phyloP scores from a whole-genome alignment of 306 rosid genomes.

The Leucaena leucocephala region DNA sequence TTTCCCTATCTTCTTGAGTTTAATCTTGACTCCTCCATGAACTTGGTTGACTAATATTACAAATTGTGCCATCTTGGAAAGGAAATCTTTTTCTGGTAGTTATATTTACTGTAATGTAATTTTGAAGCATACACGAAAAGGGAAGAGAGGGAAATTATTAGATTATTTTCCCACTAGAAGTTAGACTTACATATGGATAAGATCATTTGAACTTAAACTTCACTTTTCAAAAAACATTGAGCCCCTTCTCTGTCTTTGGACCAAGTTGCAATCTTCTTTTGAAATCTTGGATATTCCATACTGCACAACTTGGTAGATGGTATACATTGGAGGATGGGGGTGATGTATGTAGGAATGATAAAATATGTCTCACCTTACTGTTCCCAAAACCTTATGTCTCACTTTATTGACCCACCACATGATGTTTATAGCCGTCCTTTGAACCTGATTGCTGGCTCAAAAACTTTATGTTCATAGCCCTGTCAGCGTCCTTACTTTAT shows the following conservation, averaged over 20 bases:
- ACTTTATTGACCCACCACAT: not conserved
- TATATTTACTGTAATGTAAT: not conserved
- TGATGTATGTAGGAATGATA: not conserved
- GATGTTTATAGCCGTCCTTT: not conserved
- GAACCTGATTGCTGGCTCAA: not conserved
- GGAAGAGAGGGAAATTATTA: not conserved
- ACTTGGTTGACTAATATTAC: not conserved
- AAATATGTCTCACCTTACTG: not conserved
- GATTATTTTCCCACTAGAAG: not conserved
- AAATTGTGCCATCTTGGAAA: not conserved
- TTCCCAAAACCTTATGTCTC: not conserved
- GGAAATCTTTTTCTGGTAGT: not conserved
- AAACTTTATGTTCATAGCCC: not conserved
- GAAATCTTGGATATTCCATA: not conserved
- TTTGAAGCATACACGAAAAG: not conserved
- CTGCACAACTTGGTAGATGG: not conserved
- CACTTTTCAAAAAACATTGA: not conserved
- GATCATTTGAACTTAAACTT: not conserved
- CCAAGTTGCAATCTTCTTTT: not conserved
- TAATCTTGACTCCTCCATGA: not conserved
- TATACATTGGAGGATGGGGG: too few relatives aligned
- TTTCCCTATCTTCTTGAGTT: not conserved
- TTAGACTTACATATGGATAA: not conserved
- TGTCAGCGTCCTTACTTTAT: slow-evolving; percentile 2
- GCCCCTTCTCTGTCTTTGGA: not conserved